These are phyloP conservation scores for Ceriops tagal DNA, from an alignment of 345 rosid genomes.

Conservation along the genomic window DNA sequence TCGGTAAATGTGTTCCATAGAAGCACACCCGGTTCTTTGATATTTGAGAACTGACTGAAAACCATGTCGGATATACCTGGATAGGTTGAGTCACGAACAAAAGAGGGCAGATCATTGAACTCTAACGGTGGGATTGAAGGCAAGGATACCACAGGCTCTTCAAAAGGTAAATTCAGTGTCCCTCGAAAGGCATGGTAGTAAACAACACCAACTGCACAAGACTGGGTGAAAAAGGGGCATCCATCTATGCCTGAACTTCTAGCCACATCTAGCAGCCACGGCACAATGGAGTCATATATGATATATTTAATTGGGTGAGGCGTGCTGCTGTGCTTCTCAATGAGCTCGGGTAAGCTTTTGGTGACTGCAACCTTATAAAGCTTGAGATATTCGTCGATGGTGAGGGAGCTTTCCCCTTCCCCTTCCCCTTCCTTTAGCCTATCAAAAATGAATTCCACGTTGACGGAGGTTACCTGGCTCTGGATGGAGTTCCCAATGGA, in stretches of 20 bases:
- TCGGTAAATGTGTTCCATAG: slow-evolving; percentile 12
- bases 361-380: slow-evolving; percentile 21
- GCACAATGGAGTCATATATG: slow-evolving; percentile 43
- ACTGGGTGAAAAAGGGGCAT: slow-evolving; percentile 46
- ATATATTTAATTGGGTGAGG: slow-evolving; percentile 24
- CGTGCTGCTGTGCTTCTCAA: slow-evolving; percentile 12
- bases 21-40: slow-evolving; percentile 12
- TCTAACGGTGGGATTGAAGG: slow-evolving; percentile 7
- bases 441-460: slow-evolving; percentile 28
- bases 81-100: slow-evolving; percentile 5
- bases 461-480: slow-evolving; percentile 20
- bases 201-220: slow-evolving; percentile 36
- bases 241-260: slow-evolving; percentile 28
- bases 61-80: slow-evolving; percentile 3
- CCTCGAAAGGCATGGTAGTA: slow-evolving; percentile 37
- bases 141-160: neutral
- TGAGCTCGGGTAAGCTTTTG: slow-evolving; percentile 27
- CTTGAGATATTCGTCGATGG: slow-evolving; percentile 21
- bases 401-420: slow-evolving; percentile 21
- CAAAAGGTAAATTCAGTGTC: neutral
- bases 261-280: slow-evolving; percentile 53
- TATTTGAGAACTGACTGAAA: slow-evolving; percentile 16
- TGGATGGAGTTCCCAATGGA: slow-evolving; percentile 17
- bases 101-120: slow-evolving; percentile 10
- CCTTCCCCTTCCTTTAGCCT: slow-evolving; percentile 32